Evolutionary conservation across 176 grass and related monocot species (phyloP), one percentile per base, ranked within the genome.

Genomic region (Paspalum notatum): DNA sequence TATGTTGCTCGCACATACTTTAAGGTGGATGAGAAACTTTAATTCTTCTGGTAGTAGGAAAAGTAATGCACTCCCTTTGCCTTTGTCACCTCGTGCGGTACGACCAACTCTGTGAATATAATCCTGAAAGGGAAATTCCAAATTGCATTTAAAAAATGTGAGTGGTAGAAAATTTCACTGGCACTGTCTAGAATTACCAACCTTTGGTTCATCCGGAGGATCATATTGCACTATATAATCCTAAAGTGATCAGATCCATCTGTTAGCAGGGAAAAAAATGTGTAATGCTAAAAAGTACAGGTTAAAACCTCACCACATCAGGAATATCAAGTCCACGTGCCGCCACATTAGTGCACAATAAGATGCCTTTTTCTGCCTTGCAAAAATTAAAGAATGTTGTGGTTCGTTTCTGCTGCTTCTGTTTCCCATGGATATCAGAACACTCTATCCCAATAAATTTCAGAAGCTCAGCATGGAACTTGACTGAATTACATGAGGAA

Each of bases 151-250:
- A 40, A 16, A 24, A 17, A 80, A 20, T 82, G 40, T 9, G 17
- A 66, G 6, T 21, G 49, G 45, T 54, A 66, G 22, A 72, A 73
- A 40, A 75, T 51, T 71, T 64, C 62, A 39, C 14, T 48, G 20
- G 45, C 12, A 17, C 43, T 56, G 18, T 79, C 65, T 32, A 78
- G 51, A 83, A 14, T 14, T 44, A 68, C 22, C n/a, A 76, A 98
- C 95, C 95, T 98, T 98, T 53, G 95, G 95, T 80, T 98, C 95
- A 84, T 95, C 95, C 53, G 95, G 92, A 76, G 92, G 95, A 85
- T 98, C 95, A 74, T 98, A 98, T 63, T 98, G 95, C 66, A 98
- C 90, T 62, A 98, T 98, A 91, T 89, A 98, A 80, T 98, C 95
- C 95, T 98, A 79, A 82, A 81, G 44, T 26, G 20, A 56, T 8